Evolutionary conservation across 768 basidiomycete genomes (phyloP).

Genomic region (Fibroporia radiculosa): DNA sequence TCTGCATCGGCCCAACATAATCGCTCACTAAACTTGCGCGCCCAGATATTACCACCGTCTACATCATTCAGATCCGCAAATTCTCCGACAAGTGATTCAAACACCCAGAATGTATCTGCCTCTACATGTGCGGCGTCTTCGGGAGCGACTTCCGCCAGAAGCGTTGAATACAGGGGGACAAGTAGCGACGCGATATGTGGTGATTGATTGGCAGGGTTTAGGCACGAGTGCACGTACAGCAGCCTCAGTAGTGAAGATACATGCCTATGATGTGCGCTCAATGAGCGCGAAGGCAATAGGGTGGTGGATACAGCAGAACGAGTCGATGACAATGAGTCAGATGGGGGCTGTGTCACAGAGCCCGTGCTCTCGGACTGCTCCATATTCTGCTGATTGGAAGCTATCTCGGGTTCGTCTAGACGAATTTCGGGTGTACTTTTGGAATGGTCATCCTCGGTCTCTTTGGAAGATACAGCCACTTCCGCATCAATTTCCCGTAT

Average conservation of each 20-base stretch:
- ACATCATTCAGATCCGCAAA: conserved; percentile 69
- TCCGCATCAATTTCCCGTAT: conserved; percentile 27
- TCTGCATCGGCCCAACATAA: conserved; percentile 59
- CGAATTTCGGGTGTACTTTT: conserved; percentile 35
- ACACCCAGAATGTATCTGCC: conserved; percentile 79
- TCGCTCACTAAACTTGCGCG: conserved; percentile 51
- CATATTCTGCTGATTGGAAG: not conserved
- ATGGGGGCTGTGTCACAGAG: conserved; percentile 8
- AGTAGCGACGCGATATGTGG: conserved; percentile 64
- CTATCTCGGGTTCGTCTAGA: conserved; percentile 15
- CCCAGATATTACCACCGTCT: conserved; percentile 55
- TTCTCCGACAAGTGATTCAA: conserved; percentile 67
- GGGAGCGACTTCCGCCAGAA: conserved; percentile 53
- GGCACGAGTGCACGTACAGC: conserved; percentile 58
- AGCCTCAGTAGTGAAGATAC: conserved; percentile 59
- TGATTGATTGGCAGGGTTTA: conserved; percentile 67
- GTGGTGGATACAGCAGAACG: conserved; percentile 30
- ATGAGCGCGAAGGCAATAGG: conserved; percentile 38
- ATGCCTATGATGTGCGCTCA: conserved; percentile 50
- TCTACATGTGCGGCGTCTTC: conserved; percentile 61
- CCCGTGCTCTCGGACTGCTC: not conserved
- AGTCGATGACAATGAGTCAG: conserved; percentile 22
- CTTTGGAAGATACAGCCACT: conserved; percentile 14
- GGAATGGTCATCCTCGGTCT: conserved; percentile 33
- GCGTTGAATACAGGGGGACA: conserved; percentile 57